Base-by-base conservation (phyloP, 106 monocot genomes). In the Allium cepa region DNA sequence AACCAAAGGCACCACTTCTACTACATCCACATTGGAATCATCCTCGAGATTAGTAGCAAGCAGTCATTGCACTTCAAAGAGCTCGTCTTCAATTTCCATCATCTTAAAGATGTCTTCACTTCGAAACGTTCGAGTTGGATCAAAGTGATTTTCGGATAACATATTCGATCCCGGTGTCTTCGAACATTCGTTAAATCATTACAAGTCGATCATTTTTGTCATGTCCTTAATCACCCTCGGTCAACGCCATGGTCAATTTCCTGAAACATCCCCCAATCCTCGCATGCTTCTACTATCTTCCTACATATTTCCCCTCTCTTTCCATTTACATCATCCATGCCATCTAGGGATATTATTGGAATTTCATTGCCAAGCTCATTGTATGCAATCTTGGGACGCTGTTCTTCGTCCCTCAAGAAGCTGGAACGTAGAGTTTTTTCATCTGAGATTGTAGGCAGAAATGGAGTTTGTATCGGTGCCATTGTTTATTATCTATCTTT, bases 201-300 rank as follows among this genome's bases (percentile, higher is more conserved):
- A 22, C 22, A 22, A 1, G 22, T 22, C 22, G 22, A 1, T 22
- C 2, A 88, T 79, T 47, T 73, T 28, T 27, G 85, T 74, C 96
- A 91, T 96, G 26, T 83, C 81, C 17, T 62, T 57, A 14, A 96
- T 56, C 17, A 96, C 83, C 0, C 78, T 7, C 77, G 22, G 49
- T 91, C 88, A 10, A 96, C 76, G 13, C 88, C 91, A 49, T 96
- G 96, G 60, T 96, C 88, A 7, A 86, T 78, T 17, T 91, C 84
- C 78, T 96, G 91, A 68, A 96, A 96, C 16, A 96, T 64, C 1
- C 96, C 96, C 96, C 96, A 96, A 11, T 82, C 88, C 76, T 96
- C 91, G 58, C 88, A 96, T 5, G 91, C 96, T 16, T 66, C 84
- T 45, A 84, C 91, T 16, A 96, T 86, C 51, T 66, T 52, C 15